Base-by-base conservation (phyloP, 2,329 filamentous ascomycete species). In the Neofusicoccum sp. region DNA sequence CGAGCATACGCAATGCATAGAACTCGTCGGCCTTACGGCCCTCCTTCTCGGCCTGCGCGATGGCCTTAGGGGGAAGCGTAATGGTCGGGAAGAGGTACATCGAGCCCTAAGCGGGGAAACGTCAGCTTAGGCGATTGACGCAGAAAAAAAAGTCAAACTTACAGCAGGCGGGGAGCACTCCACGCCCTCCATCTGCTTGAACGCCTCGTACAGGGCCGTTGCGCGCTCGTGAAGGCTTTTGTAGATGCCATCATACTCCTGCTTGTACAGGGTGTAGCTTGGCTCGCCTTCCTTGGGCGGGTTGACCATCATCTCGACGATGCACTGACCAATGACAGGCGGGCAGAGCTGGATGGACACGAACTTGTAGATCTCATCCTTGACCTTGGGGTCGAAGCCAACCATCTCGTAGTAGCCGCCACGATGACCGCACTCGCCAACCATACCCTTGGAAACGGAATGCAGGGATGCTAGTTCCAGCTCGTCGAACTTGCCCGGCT, bases 21-120 rank as follows among this genome's bases (percentile, higher is more conserved):
- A 96, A 96, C 76, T 98, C 93, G 70, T 99, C 95, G 1, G 93
- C 79, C 11, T 82, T 80, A 71, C 89, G 89, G 69, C 86, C 86
- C 74, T 92, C 90, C 63, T 87, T 73, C 69, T 80, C 73, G 34
- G 95, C 95, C 14, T 90, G 90, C 65, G 88, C 87, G 64, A 88
- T 77, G 41, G 92, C 95, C 78, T 90, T 91, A 26, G 78, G 68
- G 1, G 95, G 86, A 26, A 99, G 81, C 34, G 81, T 86, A 78
- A 99, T 96, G 68, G 91, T 95, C 26, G 95, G 95, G 86, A 98
- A 99, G 70, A 99, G 89, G 80, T 99, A 99, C 95, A 99, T 99
- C 73, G 90, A 89, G 63, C 95, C 95, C 84, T 96, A 65, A 11
- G 20, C 26, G 7, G 8, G 9, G 31, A 33, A 5, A 43, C 7